phyloP scores from a whole-genome alignment of 148 eudicot genomes.

The Cornus controversa region DNA sequence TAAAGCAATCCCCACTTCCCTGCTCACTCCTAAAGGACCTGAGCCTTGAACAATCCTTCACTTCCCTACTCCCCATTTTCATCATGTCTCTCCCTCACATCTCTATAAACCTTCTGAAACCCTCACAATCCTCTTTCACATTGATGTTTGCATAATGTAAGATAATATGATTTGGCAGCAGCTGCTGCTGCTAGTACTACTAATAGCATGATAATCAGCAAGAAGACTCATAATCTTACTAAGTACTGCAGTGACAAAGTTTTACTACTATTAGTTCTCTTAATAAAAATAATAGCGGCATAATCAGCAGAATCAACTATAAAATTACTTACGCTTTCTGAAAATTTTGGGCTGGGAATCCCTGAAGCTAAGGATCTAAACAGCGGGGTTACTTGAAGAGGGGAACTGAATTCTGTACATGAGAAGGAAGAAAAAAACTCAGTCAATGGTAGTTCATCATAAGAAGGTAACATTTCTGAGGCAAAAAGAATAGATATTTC shows the following conservation, averaged over 20 bases:
- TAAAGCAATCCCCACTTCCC: too few relatives aligned
- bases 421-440: slow-evolving; percentile 29
- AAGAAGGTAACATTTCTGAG: slow-evolving; percentile 32
- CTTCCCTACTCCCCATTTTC: too few relatives aligned
- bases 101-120: too few relatives aligned
- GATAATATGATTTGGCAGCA: too few relatives aligned
- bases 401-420: slow-evolving; percentile 59
- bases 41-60: too few relatives aligned
- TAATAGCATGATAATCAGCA: not conserved
- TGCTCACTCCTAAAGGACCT: too few relatives aligned
- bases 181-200: not conserved
- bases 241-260: not conserved
- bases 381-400: slow-evolving; percentile 78
- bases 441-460: slow-evolving; percentile 21
- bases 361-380: slow-evolving; percentile 75
- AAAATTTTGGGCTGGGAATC: slow-evolving; percentile 94
- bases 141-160: too few relatives aligned
- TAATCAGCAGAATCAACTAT: slow-evolving; percentile 13
- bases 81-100: too few relatives aligned
- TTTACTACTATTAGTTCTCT: not conserved
- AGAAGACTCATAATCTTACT: not conserved
- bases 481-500: slow-evolving; percentile 12
- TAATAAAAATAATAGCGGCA: not conserved
- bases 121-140: too few relatives aligned
- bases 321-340: slow-evolving; percentile 84